These are phyloP conservation scores for Fistulinella prunicolor DNA, from an alignment of 768 basidiomycete species.

Conservation along the genomic window DNA sequence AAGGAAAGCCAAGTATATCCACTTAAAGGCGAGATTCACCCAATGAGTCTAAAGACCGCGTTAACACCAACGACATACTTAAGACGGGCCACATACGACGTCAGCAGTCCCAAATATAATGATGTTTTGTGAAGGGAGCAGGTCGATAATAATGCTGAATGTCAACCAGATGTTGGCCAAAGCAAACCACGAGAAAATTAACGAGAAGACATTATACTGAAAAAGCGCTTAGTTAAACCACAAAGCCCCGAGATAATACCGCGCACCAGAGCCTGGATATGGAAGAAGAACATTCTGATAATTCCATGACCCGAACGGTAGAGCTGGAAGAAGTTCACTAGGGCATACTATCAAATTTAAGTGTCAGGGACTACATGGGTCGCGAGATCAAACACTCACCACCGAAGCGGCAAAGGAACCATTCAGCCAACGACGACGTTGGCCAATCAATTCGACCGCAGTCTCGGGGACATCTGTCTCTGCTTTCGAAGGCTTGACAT, in stretches of 20 bases:
- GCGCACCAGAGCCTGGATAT: slow-evolving; percentile 84
- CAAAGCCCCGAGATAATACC: not conserved
- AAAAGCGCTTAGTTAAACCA: slow-evolving; percentile 1
- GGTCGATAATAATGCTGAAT: slow-evolving; percentile 93
- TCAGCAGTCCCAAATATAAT: slow-evolving; percentile 68
- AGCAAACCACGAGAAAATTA: slow-evolving; percentile 92
- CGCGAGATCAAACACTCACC: slow-evolving; percentile 44
- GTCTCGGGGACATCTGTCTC: slow-evolving; percentile 95
- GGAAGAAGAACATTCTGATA: slow-evolving; percentile 95
- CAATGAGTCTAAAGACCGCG: slow-evolving; percentile 62
- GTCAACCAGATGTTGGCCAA: slow-evolving; percentile 91
- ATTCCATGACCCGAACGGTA: slow-evolving; percentile 86
- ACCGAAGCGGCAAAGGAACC: slow-evolving; percentile 93
- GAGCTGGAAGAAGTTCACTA: slow-evolving; percentile 90
- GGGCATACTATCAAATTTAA: slow-evolving; percentile 58
- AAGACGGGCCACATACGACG: slow-evolving; percentile 50
- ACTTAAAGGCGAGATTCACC: slow-evolving; percentile 79
- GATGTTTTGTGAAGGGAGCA: slow-evolving; percentile 56
- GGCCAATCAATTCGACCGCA: slow-evolving; percentile 91
- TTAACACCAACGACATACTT: not conserved
- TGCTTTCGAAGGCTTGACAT: slow-evolving; percentile 94
- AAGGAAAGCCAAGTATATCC: slow-evolving; percentile 84
- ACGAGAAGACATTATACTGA: slow-evolving; percentile 80
- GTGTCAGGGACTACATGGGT: not conserved
- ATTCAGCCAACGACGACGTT: slow-evolving; percentile 95